A percentile compares a stretch with the other conserved stretches of the same genome.
These are phyloP conservation scores for Rhinocladiella similis DNA, from an alignment of 2,329 filamentous ascomycete genomes.

Conservation along the genomic window DNA sequence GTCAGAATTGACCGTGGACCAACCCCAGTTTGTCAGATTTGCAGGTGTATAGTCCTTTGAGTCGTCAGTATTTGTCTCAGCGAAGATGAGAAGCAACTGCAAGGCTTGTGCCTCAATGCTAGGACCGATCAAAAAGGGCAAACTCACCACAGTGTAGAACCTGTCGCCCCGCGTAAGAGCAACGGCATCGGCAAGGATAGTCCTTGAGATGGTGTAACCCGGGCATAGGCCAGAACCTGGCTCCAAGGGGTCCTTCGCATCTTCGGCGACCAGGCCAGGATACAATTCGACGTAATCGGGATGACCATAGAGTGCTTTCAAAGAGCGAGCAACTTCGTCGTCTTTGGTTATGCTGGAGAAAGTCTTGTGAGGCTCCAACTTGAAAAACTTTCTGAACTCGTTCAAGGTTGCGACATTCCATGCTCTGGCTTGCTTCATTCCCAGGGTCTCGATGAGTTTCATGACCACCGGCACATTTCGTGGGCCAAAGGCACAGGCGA, in stretches of 20 bases:
- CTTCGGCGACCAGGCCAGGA: conserved; percentile 59
- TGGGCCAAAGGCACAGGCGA: conserved; percentile 64
- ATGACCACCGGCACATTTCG: conserved; percentile 72
- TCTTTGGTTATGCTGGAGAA: conserved; percentile 63
- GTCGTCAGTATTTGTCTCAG: too few relatives aligned
- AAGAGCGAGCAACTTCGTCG: conserved; percentile 54
- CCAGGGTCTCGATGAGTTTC: conserved; percentile 74
- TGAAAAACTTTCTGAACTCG: conserved; percentile 65
- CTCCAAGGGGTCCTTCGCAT: conserved; percentile 39
- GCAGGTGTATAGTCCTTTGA: conserved; percentile 42
- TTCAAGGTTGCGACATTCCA: conserved; percentile 56
- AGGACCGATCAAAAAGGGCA: too few relatives aligned
- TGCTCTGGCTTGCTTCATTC: conserved; percentile 72
- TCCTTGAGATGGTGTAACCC: conserved; percentile 42
- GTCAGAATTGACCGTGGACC: conserved; percentile 40
- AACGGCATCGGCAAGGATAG: conserved; percentile 50
- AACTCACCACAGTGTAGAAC: conserved; percentile 41
- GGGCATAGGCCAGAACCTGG: conserved; percentile 42
- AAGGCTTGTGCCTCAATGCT: too few relatives aligned
- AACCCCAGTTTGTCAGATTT: conserved; percentile 49
- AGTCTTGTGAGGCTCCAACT: conserved; percentile 55
- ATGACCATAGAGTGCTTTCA: conserved; percentile 62
- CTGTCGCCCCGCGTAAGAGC: conserved; percentile 47
- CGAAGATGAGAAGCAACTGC: too few relatives aligned
- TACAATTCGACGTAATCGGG: conserved; percentile 70